These are phyloP conservation scores for Phytophthora sp. DNA, from an alignment of 352 stramenopile species.

Conservation along the genomic window DNA sequence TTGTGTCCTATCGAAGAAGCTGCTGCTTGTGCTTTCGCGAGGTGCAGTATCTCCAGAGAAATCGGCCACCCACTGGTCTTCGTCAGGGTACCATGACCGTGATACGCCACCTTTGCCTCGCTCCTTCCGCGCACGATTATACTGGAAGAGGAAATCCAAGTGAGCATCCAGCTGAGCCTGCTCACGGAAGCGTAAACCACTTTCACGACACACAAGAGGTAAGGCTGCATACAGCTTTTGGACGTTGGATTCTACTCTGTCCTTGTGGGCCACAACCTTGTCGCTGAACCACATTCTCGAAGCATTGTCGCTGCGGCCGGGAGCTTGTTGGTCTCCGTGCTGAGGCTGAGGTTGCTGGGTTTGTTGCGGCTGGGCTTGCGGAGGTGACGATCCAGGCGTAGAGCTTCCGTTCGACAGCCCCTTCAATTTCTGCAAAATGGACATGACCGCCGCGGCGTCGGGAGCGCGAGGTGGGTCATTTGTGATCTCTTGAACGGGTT, in stretches of 20 bases:
- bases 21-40: slow-evolving; percentile 78
- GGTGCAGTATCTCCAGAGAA: slow-evolving; percentile 64
- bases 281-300: slow-evolving; percentile 90
- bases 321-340: slow-evolving; percentile 15
- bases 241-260: slow-evolving; percentile 85
- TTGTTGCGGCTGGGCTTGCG: slow-evolving; percentile 19
- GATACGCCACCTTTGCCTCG: slow-evolving; percentile 83
- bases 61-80: slow-evolving; percentile 83
- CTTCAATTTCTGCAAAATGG: slow-evolving; percentile 85
- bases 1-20: slow-evolving; percentile 74
- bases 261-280: slow-evolving; percentile 82
- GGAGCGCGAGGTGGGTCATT: slow-evolving; percentile 63
- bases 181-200: slow-evolving; percentile 80
- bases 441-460: slow-evolving; percentile 82
- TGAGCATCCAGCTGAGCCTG: slow-evolving; percentile 81
- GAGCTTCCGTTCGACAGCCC: slow-evolving; percentile 39
- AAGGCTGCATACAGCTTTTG: slow-evolving; percentile 87
- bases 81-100: slow-evolving; percentile 82
- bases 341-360: slow-evolving; percentile 17
- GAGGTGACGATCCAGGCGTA: slow-evolving; percentile 11
- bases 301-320: slow-evolving; percentile 42
- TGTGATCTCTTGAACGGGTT: slow-evolving; percentile 53
- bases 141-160: slow-evolving; percentile 89
- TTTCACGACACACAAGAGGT: slow-evolving; percentile 82
- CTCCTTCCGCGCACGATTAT: slow-evolving; percentile 82